Conservation (phyloP, 805 yeast species). For the Wickerhamiella siamensis region DNA sequence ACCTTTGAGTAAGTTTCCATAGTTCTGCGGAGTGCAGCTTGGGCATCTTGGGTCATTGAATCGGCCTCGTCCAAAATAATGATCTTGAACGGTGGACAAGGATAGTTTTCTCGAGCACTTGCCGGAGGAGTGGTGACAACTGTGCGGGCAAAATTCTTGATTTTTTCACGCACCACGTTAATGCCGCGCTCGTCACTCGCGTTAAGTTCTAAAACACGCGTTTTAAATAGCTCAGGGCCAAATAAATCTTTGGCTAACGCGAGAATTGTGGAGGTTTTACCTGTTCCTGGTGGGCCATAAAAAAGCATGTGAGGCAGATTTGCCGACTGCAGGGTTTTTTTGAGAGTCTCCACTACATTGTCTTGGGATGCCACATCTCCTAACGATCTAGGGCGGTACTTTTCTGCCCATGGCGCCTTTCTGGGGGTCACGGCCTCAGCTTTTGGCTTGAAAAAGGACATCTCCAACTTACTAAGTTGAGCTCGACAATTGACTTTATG, state of each 20-base stretch:
- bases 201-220: conserved; percentile 87
- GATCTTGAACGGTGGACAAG: conserved; percentile 93
- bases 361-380: conserved; percentile 88
- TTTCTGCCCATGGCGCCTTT: conserved; percentile 19
- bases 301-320: conserved; percentile 67
- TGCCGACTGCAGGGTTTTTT: conserved; percentile 61
- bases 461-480: too few species aligned
- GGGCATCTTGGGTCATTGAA: conserved; percentile 92
- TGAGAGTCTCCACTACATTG: conserved; percentile 70
- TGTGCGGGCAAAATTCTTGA: conserved; percentile 84
- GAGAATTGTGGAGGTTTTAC: conserved; percentile 76
- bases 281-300: conserved; percentile 94
- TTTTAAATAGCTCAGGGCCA: conserved; percentile 73
- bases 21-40: conserved; percentile 79
- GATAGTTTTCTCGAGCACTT: conserved; percentile 57
- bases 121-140: conserved; percentile 67
- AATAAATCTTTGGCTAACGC: conserved; percentile 80
- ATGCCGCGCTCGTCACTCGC: conserved; percentile 98
- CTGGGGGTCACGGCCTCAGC: conserved; percentile 9
- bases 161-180: conserved; percentile 93
- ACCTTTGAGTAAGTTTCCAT: conserved; percentile 53
- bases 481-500: too few species aligned
- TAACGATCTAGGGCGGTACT: conserved; percentile 66
- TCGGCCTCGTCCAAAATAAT: conserved; percentile 92
- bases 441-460: conserved; percentile 13